A percentile compares a stretch with the other conserved stretches of the same genome.
Evolutionary conservation across 495 filamentous ascomycete species (phyloP).

Genomic region (Cercophora scortea): DNA sequence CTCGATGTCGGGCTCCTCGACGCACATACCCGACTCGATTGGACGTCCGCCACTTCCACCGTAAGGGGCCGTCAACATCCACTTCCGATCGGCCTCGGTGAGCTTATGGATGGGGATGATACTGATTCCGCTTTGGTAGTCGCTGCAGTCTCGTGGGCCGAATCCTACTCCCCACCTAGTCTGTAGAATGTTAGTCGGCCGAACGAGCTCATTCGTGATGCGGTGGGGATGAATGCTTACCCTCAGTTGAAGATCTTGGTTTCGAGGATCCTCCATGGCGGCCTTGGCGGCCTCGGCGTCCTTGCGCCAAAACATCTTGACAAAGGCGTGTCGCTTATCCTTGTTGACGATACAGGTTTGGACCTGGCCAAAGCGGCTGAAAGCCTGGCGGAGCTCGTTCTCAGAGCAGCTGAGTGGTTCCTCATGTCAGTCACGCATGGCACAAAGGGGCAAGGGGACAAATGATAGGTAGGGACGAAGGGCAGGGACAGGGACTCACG

Average conservation of each 20-base stretch:
- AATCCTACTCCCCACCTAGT: slow-evolving; percentile 98
- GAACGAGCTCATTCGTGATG: neutral
- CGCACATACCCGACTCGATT: slow-evolving; percentile 75
- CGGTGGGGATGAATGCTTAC: slow-evolving; percentile 43
- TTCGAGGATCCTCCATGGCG: slow-evolving; percentile 79
- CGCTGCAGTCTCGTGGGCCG: slow-evolving; percentile 92
- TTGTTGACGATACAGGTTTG: slow-evolving; percentile 97
- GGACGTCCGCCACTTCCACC: slow-evolving; percentile 81
- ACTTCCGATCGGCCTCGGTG: slow-evolving; percentile 93
- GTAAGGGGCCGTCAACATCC: slow-evolving; percentile 92
- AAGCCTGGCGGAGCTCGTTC: slow-evolving; percentile 67
- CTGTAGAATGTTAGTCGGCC: slow-evolving; percentile 22
- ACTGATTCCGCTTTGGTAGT: slow-evolving; percentile 88
- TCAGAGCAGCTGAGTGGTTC: slow-evolving; percentile 56
- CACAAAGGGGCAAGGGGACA: slow-evolving; percentile 7
- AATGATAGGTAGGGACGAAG: neutral
- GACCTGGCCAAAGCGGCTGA: slow-evolving; percentile 72
- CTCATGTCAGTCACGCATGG: slow-evolving; percentile 8
- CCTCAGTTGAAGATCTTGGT: slow-evolving; percentile 65
- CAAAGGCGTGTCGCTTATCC: slow-evolving; percentile 96
- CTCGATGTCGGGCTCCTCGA: slow-evolving; percentile 97
- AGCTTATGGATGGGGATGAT: slow-evolving; percentile 86
- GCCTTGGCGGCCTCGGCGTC: slow-evolving; percentile 79
- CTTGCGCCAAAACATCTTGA: slow-evolving; percentile 88
- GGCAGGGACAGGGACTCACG: slow-evolving; percentile 45